Base-by-base conservation (phyloP, 345 rosid species). In the Trapa bicornis region DNA sequence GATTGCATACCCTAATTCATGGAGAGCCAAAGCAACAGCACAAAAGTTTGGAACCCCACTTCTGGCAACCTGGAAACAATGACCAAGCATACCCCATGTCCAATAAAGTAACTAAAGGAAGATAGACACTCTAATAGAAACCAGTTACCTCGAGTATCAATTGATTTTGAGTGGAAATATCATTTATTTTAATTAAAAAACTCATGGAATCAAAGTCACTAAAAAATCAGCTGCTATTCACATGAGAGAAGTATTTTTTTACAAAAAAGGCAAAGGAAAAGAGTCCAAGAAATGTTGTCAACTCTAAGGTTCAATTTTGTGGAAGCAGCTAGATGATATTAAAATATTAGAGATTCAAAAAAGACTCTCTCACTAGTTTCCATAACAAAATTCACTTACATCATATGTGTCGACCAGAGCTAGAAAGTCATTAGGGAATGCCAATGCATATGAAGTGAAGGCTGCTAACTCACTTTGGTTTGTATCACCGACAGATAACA, bases 331-430 rank as follows among this genome's bases (percentile, higher is more conserved):
- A 3, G 15, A 58, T 33, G 35, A 57, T 2, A 11, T 43, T 17
- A 3, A 22, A 33, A 41, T 6, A 4, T 16, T 14, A 61, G 54
- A 6, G 15, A 42, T 57, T 9, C 29, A 64, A 62, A 69, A 16
- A 11, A 53, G 35, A 39, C 58, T 58, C 13, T 14, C 29, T 17
- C 17, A 61, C 36, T 43, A 67, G 70, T 58, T 67, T 41, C 10
- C 61, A 57, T 12, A 32, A 15, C 50, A 6, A 39, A 41, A 8
- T 65, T 57, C 37, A 83, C 97, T 81, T 75, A 91, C 97, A 63
- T 94, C 97, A 52, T 91, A 94, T 65, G 97, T 91, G 70, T 94
- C 99, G 36, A 94, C 93, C 68, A 94, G 96, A 68, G 97, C 97
- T 17, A 91, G 81, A 78, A 94, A 86, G 80, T 78, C 74, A 5